These are phyloP conservation scores for Globisporangium irregulare DNA, from an alignment of 352 stramenopile genomes.

Conservation along the genomic window DNA sequence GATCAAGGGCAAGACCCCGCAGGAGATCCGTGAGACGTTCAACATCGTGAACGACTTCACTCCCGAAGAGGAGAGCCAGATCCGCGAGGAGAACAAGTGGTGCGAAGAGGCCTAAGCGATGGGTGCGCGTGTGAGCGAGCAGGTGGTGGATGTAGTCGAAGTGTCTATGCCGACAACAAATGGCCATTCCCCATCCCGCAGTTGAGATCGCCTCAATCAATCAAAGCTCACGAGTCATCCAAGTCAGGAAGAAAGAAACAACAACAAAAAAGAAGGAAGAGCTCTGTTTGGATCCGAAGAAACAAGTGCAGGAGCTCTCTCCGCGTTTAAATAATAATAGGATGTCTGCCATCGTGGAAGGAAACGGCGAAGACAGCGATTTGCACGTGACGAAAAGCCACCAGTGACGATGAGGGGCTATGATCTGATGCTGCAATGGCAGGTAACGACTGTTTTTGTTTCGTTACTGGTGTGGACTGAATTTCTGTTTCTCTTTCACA, in stretches of 20 bases:
- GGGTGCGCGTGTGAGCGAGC: neutral
- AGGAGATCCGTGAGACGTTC: slow-evolving; percentile 99
- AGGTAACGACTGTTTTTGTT: too few relatives aligned
- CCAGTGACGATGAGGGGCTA: neutral
- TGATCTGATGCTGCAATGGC: neutral
- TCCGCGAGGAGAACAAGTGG: slow-evolving; percentile 99
- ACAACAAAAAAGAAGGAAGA: neutral
- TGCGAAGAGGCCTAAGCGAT: slow-evolving; percentile 96
- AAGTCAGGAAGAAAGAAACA: neutral
- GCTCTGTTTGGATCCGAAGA: neutral
- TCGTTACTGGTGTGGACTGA: too few relatives aligned
- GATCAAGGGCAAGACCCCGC: slow-evolving; percentile 97
- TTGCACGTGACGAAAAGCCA: neutral
- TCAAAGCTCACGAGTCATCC: neutral
- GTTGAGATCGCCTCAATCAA: neutral
- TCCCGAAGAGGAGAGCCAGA: slow-evolving; percentile 98
- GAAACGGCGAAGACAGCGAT: neutral
- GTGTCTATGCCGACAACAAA: neutral
- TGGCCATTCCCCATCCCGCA: neutral
- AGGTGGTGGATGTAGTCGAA: neutral
- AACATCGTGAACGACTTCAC: slow-evolving; percentile 99
- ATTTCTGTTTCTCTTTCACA: too few relatives aligned
- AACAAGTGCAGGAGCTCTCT: neutral
- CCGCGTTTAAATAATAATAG: slow-evolving; percentile 2
- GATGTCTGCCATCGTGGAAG: neutral